These are phyloP conservation scores for Psilocybe azurescens DNA, from an alignment of 768 basidiomycete species.

Conservation along the genomic window DNA sequence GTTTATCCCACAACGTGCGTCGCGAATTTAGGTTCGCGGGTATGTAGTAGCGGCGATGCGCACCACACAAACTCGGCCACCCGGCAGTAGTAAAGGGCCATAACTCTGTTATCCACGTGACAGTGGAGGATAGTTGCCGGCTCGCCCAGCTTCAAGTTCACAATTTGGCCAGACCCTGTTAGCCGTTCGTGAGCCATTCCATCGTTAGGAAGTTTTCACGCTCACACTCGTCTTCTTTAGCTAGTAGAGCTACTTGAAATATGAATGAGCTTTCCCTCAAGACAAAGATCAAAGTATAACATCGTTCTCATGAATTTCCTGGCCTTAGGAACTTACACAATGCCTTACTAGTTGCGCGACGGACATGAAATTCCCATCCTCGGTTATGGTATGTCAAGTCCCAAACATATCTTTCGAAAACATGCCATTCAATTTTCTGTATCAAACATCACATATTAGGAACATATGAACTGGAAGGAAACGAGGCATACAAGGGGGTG, in stretches of 20 bases:
- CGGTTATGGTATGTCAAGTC: constrained; percentile 52
- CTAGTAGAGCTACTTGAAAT: background rate
- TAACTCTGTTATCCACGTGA: no score
- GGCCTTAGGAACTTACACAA: background rate
- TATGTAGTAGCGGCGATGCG: background rate
- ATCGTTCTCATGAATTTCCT: background rate
- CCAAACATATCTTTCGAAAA: constrained; percentile 4
- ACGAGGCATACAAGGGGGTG: constrained; percentile 59
- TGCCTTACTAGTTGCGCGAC: constrained; percentile 22
- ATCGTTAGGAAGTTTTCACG: no score
- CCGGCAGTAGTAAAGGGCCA: no score
- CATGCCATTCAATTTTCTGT: background rate
- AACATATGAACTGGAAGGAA: constrained; percentile 68
- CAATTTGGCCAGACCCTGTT: no score
- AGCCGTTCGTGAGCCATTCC: no score
- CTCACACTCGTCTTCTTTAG: no score
- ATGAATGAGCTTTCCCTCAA: background rate
- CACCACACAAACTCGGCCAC: no score
- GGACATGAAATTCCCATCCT: constrained; percentile 55
- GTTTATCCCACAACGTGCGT: background rate
- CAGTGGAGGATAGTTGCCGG: no score
- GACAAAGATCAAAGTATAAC: constrained; percentile 10
- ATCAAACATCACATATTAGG: constrained; percentile 31
- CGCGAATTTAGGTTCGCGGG: background rate
- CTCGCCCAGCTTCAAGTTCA: no score